Conservation (phyloP, 2,329 filamentous ascomycete genomes). For the Zymoseptoria pseudotritici region DNA sequence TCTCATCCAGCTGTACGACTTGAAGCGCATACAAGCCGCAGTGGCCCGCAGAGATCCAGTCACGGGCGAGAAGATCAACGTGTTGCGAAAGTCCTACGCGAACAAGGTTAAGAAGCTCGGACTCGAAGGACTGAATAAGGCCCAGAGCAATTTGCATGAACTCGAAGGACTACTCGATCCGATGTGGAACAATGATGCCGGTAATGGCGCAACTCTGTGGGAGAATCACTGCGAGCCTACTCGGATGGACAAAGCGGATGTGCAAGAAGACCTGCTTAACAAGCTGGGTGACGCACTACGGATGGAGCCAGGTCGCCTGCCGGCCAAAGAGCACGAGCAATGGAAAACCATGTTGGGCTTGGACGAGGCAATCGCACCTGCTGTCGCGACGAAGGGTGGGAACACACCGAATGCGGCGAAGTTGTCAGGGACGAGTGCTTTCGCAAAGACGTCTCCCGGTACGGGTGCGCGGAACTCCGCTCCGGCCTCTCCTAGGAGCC, state of each 20-base stretch:
- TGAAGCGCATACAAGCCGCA: constrained; percentile 49
- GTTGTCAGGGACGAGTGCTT: constrained; percentile 17
- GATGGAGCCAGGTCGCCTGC: constrained; percentile 38
- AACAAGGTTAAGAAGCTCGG: constrained; percentile 45
- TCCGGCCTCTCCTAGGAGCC: constrained; percentile 33
- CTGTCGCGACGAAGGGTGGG: constrained; percentile 20
- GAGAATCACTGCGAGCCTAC: constrained; percentile 32
- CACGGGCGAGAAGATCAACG: constrained; percentile 59
- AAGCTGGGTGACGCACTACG: constrained; percentile 37
- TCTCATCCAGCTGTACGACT: constrained; percentile 51
- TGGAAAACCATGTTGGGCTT: constrained; percentile 39
- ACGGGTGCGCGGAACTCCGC: constrained; percentile 23
- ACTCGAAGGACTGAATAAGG: constrained; percentile 44
- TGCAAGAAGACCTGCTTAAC: constrained; percentile 25
- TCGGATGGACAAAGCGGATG: constrained; percentile 30
- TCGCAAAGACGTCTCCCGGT: constrained; percentile 22
- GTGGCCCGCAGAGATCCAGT: constrained; percentile 53
- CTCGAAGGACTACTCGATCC: constrained; percentile 30
- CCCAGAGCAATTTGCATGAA: constrained; percentile 33
- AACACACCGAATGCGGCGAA: constrained; percentile 5
- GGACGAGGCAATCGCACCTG: constrained; percentile 30
- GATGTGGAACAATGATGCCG: constrained; percentile 19
- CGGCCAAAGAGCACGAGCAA: constrained; percentile 33
- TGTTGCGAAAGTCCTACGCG: constrained; percentile 51
- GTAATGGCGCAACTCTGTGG: constrained; percentile 22